Conservation (phyloP, 2,329 filamentous ascomycete species). For the Fusarium drepaniforme region DNA sequence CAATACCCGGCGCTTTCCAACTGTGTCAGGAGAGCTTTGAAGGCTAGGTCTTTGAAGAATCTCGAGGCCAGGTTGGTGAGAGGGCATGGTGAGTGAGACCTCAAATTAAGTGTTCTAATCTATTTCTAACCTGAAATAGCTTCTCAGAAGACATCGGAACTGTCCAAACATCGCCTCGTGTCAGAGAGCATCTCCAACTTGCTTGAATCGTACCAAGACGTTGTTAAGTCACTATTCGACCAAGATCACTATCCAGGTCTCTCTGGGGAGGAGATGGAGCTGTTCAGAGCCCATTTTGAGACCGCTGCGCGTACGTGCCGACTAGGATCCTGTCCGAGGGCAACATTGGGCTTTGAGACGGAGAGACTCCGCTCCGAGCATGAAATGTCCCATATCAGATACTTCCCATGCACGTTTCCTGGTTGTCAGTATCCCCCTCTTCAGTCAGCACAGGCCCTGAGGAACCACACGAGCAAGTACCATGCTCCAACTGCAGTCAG, state of each 20-base stretch:
- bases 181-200: not conserved
- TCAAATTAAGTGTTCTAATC: too few species aligned
- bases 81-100: not conserved
- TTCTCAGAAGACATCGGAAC: rapidly evolving
- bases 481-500: not conserved
- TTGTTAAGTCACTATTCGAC: not conserved
- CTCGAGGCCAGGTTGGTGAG: not conserved
- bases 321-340: not conserved
- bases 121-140: not conserved
- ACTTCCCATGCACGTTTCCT: not conserved
- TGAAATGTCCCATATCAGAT: constrained; percentile 14
- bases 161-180: rapidly evolving
- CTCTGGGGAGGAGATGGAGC: constrained; percentile 1
- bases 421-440: not conserved
- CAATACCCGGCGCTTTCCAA: not conserved
- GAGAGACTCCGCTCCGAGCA: not conserved
- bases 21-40: constrained; percentile 4
- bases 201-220: constrained; percentile 13
- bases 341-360: constrained; percentile 10
- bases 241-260: not conserved
- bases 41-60: not conserved
- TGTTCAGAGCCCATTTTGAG: constrained; percentile 15
- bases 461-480: not conserved
- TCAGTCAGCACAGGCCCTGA: not conserved
- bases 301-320: constrained; percentile 14